Evolutionary conservation across 1,284 basidiomycete genomes (phyloP).

Genomic region (Athelia sp.): DNA sequence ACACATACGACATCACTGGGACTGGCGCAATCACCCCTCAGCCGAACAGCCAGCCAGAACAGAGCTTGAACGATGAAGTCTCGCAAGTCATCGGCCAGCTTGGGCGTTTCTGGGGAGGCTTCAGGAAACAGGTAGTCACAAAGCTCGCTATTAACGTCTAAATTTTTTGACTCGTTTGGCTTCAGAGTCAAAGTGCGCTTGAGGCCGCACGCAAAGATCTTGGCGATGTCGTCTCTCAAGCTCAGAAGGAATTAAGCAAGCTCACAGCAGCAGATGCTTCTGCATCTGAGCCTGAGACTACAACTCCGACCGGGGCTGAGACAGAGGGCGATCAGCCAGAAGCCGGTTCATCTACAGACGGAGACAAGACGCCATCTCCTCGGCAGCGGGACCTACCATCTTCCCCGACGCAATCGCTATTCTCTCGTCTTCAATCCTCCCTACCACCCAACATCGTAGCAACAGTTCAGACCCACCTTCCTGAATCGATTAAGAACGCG

Average conservation of each 20-base stretch:
- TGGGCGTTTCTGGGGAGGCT: conserved; percentile 85
- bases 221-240: conserved; percentile 72
- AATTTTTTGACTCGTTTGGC: too few species aligned
- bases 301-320: conserved; percentile 7
- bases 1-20: conserved; percentile 50
- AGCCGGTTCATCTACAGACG: conserved; percentile 17
- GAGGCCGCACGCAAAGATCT: conserved; percentile 75
- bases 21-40: conserved; percentile 43
- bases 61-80: conserved; percentile 80
- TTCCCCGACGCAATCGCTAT: conserved; percentile 41
- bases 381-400: conserved; percentile 12
- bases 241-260: conserved; percentile 75
- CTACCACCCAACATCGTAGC: conserved; percentile 70
- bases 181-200: conserved; percentile 71
- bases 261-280: conserved; percentile 36
- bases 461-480: conserved; percentile 61
- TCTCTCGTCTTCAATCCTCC: conserved; percentile 67
- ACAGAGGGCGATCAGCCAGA: conserved; percentile 8
- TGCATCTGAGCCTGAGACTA: conserved; percentile 5
- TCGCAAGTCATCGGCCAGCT: conserved; percentile 80
- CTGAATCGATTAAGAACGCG: conserved; percentile 59
- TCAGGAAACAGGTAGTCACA: conserved; percentile 85
- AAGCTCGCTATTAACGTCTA: too few species aligned
- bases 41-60: conserved; percentile 37
- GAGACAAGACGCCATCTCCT: conserved; percentile 17